These are phyloP conservation scores for Curvularia hawaiiensis DNA, from an alignment of 2,329 filamentous ascomycete species.

Conservation along the genomic window DNA sequence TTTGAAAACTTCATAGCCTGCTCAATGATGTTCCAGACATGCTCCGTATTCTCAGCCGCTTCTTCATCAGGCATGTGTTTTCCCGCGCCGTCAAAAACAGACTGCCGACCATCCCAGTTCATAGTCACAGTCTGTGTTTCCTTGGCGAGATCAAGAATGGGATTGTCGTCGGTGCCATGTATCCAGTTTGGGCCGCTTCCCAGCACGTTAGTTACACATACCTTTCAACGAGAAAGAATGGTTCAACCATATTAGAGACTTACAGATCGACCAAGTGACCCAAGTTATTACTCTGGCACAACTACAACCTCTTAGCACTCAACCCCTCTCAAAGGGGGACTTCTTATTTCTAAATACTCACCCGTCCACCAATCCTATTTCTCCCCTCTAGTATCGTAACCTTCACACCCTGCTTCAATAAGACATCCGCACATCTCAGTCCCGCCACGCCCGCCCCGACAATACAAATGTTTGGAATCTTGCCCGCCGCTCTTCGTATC, in stretches of 20 bases:
- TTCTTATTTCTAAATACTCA: constrained; percentile 41
- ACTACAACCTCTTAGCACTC: constrained; percentile 36
- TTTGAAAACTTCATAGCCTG: constrained; percentile 72
- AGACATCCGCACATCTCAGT: constrained; percentile 71
- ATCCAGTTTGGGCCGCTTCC: constrained; percentile 78
- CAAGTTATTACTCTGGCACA: constrained; percentile 55
- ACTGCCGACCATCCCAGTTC: constrained; percentile 60
- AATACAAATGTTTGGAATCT: constrained; percentile 64
- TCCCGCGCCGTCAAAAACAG: constrained; percentile 64
- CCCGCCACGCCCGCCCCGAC: constrained; percentile 74
- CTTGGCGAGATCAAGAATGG: constrained; percentile 69
- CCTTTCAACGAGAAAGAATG: too few relatives aligned
- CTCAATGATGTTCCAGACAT: constrained; percentile 72
- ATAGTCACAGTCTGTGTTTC: constrained; percentile 62
- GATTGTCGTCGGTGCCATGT: constrained; percentile 73
- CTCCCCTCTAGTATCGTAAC: constrained; percentile 74
- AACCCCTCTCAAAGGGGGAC: too few relatives aligned
- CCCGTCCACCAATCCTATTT: constrained; percentile 68
- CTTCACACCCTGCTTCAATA: constrained; percentile 67
- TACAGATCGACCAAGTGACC: constrained; percentile 64
- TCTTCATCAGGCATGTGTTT: constrained; percentile 53
- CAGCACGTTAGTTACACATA: too few relatives aligned
- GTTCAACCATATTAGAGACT: constrained; percentile 30
- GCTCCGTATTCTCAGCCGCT: constrained; percentile 48
- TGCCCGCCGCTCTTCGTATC: constrained; percentile 40